Evolutionary conservation across 176 grass and related monocot species (phyloP), one percentile per base, ranked within the genome.

Genomic region (Paspalum vaginatum): DNA sequence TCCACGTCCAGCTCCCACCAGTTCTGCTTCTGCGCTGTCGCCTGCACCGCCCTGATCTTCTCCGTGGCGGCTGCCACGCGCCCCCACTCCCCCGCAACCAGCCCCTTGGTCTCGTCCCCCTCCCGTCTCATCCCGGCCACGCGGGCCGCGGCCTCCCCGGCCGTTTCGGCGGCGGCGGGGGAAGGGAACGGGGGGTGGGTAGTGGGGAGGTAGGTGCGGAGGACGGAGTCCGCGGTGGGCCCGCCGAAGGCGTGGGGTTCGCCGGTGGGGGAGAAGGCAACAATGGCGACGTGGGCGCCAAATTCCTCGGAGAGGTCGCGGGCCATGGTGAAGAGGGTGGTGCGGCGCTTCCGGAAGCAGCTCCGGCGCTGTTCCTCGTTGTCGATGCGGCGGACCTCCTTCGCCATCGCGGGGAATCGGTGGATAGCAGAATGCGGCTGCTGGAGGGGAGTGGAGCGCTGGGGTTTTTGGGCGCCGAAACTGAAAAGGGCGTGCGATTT

Each of bases 1-100:
- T 48, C 58, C 68, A 65, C 76, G 15, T 80, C 84, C 68, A 65
- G 68, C 59, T 86, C 84, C 84, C 84, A 79, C 84, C 68, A 86
- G 48, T 65, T 43, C 13, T 8, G 20, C 64, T 61, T 57, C 47
- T 20, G 41, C 51, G 25, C 62, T 17, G 26, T 5, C 25, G 20
- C 62, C 52, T 68, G 52, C 26, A 25, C 53, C 42, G 53, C 27
- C 43, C 15, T 38, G 43, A 50, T 16, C 42, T 38, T 60, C 64
- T 16, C 18, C 20, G 0, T 2, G 24, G 59, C 60, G 22, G 58
- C 39, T 12, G 38, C 55, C 40, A 76, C 27, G 5, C 61, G 39
- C 61, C 4, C 49, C 49, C 12, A 12, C 71, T 83, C 81, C 70
- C 11, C 10, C 49, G 32, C 7, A 10, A 83, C 49, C 51, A 41